Conservation (phyloP, 768 basidiomycete genomes). For the Leccinum sublutescens region DNA sequence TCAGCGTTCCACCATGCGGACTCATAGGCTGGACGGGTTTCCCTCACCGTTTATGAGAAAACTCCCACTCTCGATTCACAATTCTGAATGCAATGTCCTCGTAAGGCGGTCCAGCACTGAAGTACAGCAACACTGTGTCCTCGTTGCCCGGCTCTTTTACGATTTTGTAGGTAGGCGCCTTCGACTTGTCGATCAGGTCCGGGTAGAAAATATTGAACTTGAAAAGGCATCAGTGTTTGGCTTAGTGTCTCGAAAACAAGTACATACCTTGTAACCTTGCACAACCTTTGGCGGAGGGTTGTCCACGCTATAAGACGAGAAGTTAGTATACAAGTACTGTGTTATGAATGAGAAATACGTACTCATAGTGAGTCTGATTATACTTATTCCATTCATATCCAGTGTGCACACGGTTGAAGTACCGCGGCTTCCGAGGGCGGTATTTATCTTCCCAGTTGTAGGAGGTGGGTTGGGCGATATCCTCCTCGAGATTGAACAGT, state of each 20-base stretch:
- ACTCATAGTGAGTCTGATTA: slow-evolving; percentile 99
- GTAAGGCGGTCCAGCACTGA: slow-evolving; percentile 96
- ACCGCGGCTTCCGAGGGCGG: slow-evolving; percentile 92
- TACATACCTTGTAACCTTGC: slow-evolving; percentile 88
- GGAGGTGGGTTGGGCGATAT: slow-evolving; percentile 73
- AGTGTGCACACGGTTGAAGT: slow-evolving; percentile 98
- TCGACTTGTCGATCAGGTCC: slow-evolving; percentile 96
- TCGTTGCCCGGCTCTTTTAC: slow-evolving; percentile 93
- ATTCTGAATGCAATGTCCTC: slow-evolving; percentile 99
- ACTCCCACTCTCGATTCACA: slow-evolving; percentile 98
- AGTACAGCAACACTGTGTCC: slow-evolving; percentile 90
- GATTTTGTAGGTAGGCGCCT: slow-evolving; percentile 95
- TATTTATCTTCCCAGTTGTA: slow-evolving; percentile 99
- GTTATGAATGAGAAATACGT: slow-evolving; percentile 13
- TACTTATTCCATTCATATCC: slow-evolving; percentile 99
- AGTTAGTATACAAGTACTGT: slow-evolving; percentile 6
- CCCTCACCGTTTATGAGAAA: slow-evolving; percentile 87
- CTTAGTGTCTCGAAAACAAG: neutral
- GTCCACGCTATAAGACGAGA: slow-evolving; percentile 64
- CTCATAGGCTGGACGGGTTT: neutral
- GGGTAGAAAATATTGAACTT: slow-evolving; percentile 98
- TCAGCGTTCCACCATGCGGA: slow-evolving; percentile 17
- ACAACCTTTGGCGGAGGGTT: slow-evolving; percentile 99
- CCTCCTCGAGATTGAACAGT: slow-evolving; percentile 90
- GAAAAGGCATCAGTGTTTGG: slow-evolving; percentile 12